These are phyloP conservation scores for Exophiala sp. DNA, from an alignment of 2,329 filamentous ascomycete genomes.

Conservation along the genomic window DNA sequence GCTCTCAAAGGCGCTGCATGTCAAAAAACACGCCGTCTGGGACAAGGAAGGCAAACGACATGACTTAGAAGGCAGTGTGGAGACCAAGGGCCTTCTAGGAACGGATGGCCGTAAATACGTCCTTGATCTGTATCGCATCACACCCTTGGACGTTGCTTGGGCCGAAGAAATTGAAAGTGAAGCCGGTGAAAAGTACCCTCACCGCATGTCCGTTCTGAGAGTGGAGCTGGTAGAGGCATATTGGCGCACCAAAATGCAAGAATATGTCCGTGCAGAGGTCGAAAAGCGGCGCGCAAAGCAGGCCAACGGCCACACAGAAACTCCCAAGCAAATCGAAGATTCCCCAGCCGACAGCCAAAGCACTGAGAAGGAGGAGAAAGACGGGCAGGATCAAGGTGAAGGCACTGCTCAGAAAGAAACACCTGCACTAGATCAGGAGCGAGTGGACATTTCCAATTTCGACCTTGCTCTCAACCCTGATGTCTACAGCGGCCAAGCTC, in stretches of 20 bases:
- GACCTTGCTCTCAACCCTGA: constrained; percentile 88
- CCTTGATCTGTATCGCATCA: constrained; percentile 92
- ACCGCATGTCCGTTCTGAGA: constrained; percentile 91
- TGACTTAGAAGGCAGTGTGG: constrained; percentile 90
- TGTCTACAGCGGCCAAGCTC: constrained; percentile 86
- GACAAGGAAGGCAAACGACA: constrained; percentile 91
- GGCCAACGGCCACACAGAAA: constrained; percentile 37
- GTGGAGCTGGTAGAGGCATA: constrained; percentile 86
- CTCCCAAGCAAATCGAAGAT: constrained; percentile 31
- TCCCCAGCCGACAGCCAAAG: constrained; percentile 31
- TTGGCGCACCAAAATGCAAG: constrained; percentile 78
- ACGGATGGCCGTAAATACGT: constrained; percentile 97
- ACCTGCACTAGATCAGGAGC: constrained; percentile 53
- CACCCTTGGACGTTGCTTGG: constrained; percentile 87
- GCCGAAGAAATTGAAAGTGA: constrained; percentile 68
- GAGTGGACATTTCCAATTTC: constrained; percentile 84
- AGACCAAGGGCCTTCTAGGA: constrained; percentile 95
- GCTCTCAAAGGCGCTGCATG: constrained; percentile 81
- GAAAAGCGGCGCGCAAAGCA: constrained; percentile 55
- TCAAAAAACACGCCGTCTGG: constrained; percentile 96
- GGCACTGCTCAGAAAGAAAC: constrained; percentile 30
- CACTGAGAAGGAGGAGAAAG: constrained; percentile 34
- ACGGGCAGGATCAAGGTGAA: constrained; percentile 42
- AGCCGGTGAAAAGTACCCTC: constrained; percentile 68
- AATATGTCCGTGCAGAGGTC: constrained; percentile 79